Percentiles rank a stretch among this genome's conserved stretches.
Conservation (phyloP, 1,139 yeast genomes). For the Pichia inconspicua region DNA sequence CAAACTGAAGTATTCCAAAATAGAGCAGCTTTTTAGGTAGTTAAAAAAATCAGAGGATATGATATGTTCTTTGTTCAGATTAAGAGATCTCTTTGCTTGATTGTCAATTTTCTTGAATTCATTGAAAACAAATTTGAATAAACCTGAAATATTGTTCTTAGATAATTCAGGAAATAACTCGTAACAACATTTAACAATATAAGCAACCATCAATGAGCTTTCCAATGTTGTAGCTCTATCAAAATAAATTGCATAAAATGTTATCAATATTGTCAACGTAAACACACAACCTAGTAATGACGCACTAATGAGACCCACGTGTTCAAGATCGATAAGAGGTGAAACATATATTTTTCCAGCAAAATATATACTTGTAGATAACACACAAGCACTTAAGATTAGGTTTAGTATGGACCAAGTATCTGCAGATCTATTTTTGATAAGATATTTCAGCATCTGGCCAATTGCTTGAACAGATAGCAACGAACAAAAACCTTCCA, state of each 20-base stretch:
- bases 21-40: slow-evolving; percentile 12
- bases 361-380: slow-evolving; percentile 71
- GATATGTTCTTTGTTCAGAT: slow-evolving; percentile 5
- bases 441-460: slow-evolving; percentile 68
- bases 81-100: slow-evolving; percentile 21
- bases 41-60: slow-evolving; percentile 4
- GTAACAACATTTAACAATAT: slow-evolving; percentile 85
- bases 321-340: slow-evolving; percentile 46
- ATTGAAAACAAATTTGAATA: slow-evolving; percentile 31
- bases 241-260: slow-evolving; percentile 76
- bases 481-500: slow-evolving; percentile 90
- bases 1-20: background rate
- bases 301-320: slow-evolving; percentile 65
- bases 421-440: slow-evolving; percentile 53
- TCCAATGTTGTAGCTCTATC: slow-evolving; percentile 85
- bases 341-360: slow-evolving; percentile 77
- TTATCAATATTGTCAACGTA: slow-evolving; percentile 66
- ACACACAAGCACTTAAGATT: slow-evolving; percentile 63
- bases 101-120: slow-evolving; percentile 33
- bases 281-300: slow-evolving; percentile 79
- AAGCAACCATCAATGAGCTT: slow-evolving; percentile 76
- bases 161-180: slow-evolving; percentile 83
- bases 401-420: slow-evolving; percentile 75
- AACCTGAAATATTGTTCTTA: slow-evolving; percentile 33
- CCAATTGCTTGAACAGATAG: slow-evolving; percentile 87